These are phyloP conservation scores for Boletus edulis DNA, from an alignment of 768 basidiomycete genomes.

Conservation along the genomic window DNA sequence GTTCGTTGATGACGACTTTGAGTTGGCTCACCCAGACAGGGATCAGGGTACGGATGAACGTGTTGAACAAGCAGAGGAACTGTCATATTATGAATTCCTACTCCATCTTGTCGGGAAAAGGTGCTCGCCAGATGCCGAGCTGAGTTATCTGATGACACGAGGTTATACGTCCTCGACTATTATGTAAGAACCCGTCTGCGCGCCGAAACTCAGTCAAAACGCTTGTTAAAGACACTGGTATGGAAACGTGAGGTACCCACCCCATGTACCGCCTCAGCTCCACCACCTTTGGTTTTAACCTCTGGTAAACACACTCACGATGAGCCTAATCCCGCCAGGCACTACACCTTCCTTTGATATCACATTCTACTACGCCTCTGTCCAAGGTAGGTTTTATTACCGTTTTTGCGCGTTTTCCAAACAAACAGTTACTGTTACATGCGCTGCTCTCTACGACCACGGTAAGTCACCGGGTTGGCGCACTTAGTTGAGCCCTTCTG, in stretches of 20 bases:
- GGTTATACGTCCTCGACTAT: too few species aligned
- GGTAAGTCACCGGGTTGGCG: slow-evolving; percentile 6
- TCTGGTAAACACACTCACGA: slow-evolving; percentile 5
- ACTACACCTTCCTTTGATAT: background rate
- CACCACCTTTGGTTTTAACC: slow-evolving; percentile 1
- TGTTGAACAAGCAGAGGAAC: too few species aligned
- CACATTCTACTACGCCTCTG: slow-evolving; percentile 19
- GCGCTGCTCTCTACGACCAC: slow-evolving; percentile 30
- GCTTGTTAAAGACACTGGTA: slow-evolving; percentile 13
- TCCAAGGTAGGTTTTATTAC: slow-evolving; percentile 18
- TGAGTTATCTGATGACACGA: too few species aligned
- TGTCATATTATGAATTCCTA: too few species aligned
- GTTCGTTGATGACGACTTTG: background rate
- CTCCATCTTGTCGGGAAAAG: too few species aligned
- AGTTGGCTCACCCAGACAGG: background rate
- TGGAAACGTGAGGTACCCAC: background rate
- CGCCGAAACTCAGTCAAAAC: background rate
- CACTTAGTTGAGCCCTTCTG: too few species aligned
- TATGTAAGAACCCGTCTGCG: background rate
- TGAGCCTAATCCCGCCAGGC: slow-evolving; percentile 24
- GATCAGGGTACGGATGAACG: too few species aligned
- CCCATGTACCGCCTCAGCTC: background rate
- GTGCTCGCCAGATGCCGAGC: too few species aligned
- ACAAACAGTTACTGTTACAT: slow-evolving; percentile 27
- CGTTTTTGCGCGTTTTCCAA: background rate